Evolutionary conservation across 192 early-diverging fungal species (phyloP), one percentile per base, ranked within the genome.

Genomic region (Linnemannia elongata): DNA sequence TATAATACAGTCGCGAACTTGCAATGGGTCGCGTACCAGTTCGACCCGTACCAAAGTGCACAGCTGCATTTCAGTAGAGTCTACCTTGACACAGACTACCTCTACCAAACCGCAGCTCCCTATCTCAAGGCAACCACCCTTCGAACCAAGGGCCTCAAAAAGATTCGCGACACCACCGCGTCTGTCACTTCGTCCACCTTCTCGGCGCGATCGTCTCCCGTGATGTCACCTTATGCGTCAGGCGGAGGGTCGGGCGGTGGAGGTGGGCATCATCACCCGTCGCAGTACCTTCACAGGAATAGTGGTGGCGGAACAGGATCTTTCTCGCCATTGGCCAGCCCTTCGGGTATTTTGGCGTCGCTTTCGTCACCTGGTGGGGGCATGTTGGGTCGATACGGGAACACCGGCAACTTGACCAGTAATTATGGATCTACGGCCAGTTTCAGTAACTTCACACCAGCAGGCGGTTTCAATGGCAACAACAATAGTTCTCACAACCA

Each of bases 11-110:
- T 80, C 1, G 77, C 83, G 35, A 85, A 85, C 42, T 49, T 85
- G 4, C 78, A 76, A 27, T 85, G 77, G 83, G 79, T 78, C 3
- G 47, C 44, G 0, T 77, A 80, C 45, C 49, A 76, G 30, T 85
- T 85, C 72, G 75, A 80, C 54, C 83, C 83, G 41, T 85, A 85
- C 38, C 69, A 85, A 49, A 85, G 78, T 45, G 74, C 83, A 1
- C 83, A 85, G 27, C 69, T 85, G 8, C 78, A 85, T 47, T 73
- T 80, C 45, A 80, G 83, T 17, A 71, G 75, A 68, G 22, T 80
- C 3, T 85, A 80, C 55, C 72, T 85, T 27, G 78, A 80, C 22
- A 60, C 78, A 1, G 78, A 80, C 36, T 85, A 85, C 49, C 66
- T 85, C 36, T 85, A 54, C 69, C 76, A 73, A 18, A 77, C 83